These are phyloP conservation scores for Verticillium albo-atrum DNA, from an alignment of 2,329 filamentous ascomycete genomes.

Conservation along the genomic window DNA sequence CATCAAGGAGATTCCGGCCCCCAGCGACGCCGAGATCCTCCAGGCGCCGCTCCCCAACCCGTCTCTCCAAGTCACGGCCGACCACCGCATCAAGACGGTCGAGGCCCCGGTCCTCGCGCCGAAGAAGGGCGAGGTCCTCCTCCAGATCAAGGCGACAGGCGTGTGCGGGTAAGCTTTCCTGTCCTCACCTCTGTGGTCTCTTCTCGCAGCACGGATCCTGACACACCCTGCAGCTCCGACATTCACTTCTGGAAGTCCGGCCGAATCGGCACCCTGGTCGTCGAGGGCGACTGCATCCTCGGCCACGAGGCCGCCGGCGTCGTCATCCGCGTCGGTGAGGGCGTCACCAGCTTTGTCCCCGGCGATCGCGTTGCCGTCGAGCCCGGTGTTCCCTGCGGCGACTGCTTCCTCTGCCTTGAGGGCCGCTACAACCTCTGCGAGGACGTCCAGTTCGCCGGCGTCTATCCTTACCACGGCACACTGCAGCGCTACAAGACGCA, in stretches of 20 bases:
- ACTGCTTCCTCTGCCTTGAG: slow-evolving; percentile 54
- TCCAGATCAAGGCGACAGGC: slow-evolving; percentile 60
- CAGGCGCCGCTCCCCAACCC: slow-evolving; percentile 39
- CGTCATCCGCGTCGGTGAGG: slow-evolving; percentile 52
- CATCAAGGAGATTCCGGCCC: background rate
- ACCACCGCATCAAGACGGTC: slow-evolving; percentile 52
- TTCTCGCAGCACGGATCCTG: background rate
- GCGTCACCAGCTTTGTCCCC: slow-evolving; percentile 46
- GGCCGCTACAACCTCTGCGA: slow-evolving; percentile 63
- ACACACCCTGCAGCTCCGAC: slow-evolving; percentile 45
- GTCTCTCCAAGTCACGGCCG: slow-evolving; percentile 54
- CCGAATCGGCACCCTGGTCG: slow-evolving; percentile 56
- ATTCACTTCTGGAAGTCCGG: slow-evolving; percentile 66
- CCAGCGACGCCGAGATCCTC: slow-evolving; percentile 10
- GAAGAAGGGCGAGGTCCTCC: slow-evolving; percentile 47
- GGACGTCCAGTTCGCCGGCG: slow-evolving; percentile 56
- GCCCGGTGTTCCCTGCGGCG: slow-evolving; percentile 58
- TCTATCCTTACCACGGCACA: slow-evolving; percentile 56
- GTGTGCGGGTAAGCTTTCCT: slow-evolving; percentile 50
- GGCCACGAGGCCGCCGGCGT: slow-evolving; percentile 62
- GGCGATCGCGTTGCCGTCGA: slow-evolving; percentile 65
- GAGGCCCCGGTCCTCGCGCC: slow-evolving; percentile 54
- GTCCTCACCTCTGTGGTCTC: background rate
- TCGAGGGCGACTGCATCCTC: slow-evolving; percentile 60
- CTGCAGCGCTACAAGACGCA: slow-evolving; percentile 60